These are phyloP conservation scores for Sarcocystis neurona DNA, from an alignment of 169 alveolate genomes.

Conservation along the genomic window DNA sequence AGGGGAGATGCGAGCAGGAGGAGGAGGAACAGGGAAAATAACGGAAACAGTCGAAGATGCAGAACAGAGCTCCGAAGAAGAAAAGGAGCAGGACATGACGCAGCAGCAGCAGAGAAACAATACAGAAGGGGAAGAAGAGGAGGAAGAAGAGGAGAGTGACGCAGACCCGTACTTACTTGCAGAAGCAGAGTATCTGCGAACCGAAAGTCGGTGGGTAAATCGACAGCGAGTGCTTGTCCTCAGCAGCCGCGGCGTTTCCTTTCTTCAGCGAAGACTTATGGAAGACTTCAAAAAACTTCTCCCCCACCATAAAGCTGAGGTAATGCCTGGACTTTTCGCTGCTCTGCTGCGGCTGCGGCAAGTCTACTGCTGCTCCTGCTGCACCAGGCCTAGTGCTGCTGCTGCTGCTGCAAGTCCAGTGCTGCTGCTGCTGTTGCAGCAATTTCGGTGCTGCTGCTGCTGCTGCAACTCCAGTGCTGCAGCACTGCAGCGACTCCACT, in stretches of 20 bases:
- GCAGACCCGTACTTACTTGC: conserved; percentile 81
- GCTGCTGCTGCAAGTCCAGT: too few relatives aligned
- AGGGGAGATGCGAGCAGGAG: not conserved
- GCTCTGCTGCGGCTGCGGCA: conserved; percentile 71
- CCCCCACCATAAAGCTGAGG: conserved; percentile 98
- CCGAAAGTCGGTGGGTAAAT: conserved; percentile 86
- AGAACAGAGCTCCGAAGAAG: not conserved
- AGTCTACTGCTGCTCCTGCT: not conserved
- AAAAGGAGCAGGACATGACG: not conserved
- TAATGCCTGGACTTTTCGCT: conserved; percentile 42
- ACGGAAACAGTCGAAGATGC: not conserved
- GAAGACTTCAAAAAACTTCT: conserved; percentile 92
- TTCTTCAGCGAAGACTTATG: conserved; percentile 91
- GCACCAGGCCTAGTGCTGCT: not conserved
- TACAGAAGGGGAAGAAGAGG: not conserved
- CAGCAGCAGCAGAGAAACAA: not conserved
- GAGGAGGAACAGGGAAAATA: not conserved
- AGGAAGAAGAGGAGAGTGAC: not conserved
- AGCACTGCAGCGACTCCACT: not conserved
- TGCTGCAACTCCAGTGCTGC: not conserved
- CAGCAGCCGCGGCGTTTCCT: conserved; percentile 93
- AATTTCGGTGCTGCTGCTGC: not conserved
- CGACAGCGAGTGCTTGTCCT: conserved; percentile 94
- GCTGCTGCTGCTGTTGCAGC: not conserved
- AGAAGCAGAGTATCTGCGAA: conserved; percentile 81